A percentile compares a stretch with the other conserved stretches of the same genome.
These are phyloP conservation scores for Geotrichum restrictum DNA, from an alignment of 1,139 yeast species.

Conservation along the genomic window DNA sequence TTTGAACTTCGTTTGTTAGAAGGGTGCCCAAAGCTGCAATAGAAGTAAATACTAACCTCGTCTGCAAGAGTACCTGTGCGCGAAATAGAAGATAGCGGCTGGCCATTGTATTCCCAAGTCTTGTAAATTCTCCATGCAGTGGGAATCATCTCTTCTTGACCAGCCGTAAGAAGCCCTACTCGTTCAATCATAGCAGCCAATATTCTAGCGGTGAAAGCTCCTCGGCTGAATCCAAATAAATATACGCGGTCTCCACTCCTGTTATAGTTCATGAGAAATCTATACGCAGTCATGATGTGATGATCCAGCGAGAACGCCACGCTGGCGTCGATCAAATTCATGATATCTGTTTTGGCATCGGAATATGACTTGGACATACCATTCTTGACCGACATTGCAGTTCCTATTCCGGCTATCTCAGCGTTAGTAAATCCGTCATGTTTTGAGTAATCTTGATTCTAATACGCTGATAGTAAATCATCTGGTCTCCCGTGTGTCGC, in stretches of 20 bases:
- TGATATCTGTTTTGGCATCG: conserved; percentile 29
- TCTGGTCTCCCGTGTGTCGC: conserved; percentile 43
- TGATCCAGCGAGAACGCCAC: conserved; percentile 52
- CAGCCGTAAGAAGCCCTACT: conserved; percentile 53
- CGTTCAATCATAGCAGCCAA: conserved; percentile 60
- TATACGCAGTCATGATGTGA: conserved; percentile 56
- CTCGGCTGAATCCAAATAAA: conserved; percentile 62
- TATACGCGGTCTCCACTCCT: conserved; percentile 49
- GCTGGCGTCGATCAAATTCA: conserved; percentile 44
- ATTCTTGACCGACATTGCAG: conserved; percentile 40
- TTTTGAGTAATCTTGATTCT: no score
- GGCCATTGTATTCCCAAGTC: conserved; percentile 53
- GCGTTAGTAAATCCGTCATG: no score
- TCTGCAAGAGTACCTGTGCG: conserved; percentile 42
- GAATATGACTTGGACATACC: conserved; percentile 36
- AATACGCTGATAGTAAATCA: conserved; percentile 57
- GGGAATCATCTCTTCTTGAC: conserved; percentile 51
- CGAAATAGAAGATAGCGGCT: conserved; percentile 47
- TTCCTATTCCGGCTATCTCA: conserved; percentile 53
- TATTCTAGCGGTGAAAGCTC: conserved; percentile 61
- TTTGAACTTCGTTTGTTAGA: conserved; percentile 19
- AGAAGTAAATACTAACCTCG: conserved; percentile 32
- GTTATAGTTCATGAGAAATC: conserved; percentile 49
- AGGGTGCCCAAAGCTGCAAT: background rate
- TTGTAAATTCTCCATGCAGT: conserved; percentile 61